These are phyloP conservation scores for Aspergillus aculeatus DNA, from an alignment of 2,329 filamentous ascomycete species.

Conservation along the genomic window DNA sequence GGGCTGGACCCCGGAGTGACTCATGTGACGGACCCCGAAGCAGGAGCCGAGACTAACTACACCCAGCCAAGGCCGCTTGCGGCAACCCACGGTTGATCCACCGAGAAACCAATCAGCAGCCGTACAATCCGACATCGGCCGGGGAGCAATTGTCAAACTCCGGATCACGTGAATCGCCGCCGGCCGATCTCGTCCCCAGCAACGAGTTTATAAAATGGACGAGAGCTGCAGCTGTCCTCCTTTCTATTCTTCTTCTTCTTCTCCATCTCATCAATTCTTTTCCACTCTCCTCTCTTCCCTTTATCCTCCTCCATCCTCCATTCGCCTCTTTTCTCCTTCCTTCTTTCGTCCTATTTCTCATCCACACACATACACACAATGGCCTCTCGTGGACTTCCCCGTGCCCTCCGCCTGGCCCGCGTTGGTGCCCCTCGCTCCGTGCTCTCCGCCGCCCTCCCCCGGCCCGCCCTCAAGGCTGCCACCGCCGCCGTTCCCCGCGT, in stretches of 20 bases:
- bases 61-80: neutral
- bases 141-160: constrained; percentile 29
- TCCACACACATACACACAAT: constrained; percentile 34
- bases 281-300: constrained; percentile 12
- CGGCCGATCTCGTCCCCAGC: constrained; percentile 10
- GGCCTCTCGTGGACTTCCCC: constrained; percentile 51
- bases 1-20: neutral
- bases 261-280: constrained; percentile 10
- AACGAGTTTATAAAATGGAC: constrained; percentile 21
- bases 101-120: constrained; percentile 2
- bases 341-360: constrained; percentile 14
- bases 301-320: constrained; percentile 12
- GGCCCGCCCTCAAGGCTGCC: constrained; percentile 47
- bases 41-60: neutral
- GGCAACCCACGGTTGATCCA: neutral
- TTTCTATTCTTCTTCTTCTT: constrained; percentile 7
- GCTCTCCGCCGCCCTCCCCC: constrained; percentile 56
- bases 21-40: neutral
- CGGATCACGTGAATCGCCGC: constrained; percentile 24
- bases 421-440: constrained; percentile 59
- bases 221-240: constrained; percentile 9
- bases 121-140: constrained; percentile 24
- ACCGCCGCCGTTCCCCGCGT: constrained; percentile 42
- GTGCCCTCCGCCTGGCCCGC: constrained; percentile 59
- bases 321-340: constrained; percentile 11